Base-by-base conservation (phyloP, 1,139 yeast genomes). In the Diutina mesorugosa region DNA sequence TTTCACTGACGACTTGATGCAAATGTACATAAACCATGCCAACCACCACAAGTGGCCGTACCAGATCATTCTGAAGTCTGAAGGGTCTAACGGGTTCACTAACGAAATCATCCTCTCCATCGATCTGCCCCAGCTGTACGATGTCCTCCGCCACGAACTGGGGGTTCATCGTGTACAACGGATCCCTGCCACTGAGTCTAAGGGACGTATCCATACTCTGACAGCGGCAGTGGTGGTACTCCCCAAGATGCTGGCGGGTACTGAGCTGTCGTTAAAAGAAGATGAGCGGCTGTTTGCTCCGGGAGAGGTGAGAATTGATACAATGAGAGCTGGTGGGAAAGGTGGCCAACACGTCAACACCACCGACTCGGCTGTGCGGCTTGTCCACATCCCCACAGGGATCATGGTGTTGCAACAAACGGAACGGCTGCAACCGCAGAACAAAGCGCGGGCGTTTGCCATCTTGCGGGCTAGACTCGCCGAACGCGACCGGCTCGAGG, bases 281-380 rank as follows among this genome's bases (percentile, higher is more conserved):
- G 88, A 85, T 59, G 95, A 87, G 64, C 72, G 93, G 54, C 81
- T 81, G 59, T 90, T 93, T 69, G 84, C 83, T 18, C 90, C 95
- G 0, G 96, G 89, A 3, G 99, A 93, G 65, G 85, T 93, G 16
- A 78, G 97, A 60, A 82, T 93, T 5, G 99, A 95, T 68, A 90
- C 95, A 14, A 95, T 91, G 97, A 77, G 99, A 64, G 90, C 99
- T 0, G 84, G 97, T 57, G 99, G 99, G 3, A 87, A 95, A 61
- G 99, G 99, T 57, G 99, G 99, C 0, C 99, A 93, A 71, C 99
- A 95, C 67, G 99, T 93, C 55, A 93, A 95, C 67, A 93, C 97
- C 21, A 93, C 99, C 0, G 99, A 93, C 67, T 90, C 97, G 0
- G 99, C 99, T 0, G 98, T 93, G 21, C 78, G 99, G 63, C 72